Evolutionary conservation across 768 basidiomycete genomes (phyloP).

Genomic region (Macrolepiota dolichaula): DNA sequence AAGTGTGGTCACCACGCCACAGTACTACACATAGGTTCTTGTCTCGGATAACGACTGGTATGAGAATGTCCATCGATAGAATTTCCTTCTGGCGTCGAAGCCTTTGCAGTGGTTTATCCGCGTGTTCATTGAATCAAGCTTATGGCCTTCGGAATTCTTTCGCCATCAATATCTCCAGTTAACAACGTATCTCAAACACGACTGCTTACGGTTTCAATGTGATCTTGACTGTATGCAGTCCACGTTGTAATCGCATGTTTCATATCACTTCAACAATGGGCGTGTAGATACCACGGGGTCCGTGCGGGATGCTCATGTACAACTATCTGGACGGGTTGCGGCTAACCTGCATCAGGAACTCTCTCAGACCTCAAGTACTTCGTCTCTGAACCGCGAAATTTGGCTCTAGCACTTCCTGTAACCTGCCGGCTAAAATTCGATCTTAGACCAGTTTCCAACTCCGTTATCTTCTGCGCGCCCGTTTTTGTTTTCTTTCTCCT

Average conservation of each 20-base stretch:
- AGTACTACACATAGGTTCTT: too few species aligned
- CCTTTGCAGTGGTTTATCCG: neutral
- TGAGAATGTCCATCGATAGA: neutral
- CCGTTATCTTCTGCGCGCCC: neutral
- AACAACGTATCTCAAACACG: neutral
- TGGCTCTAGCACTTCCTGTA: too few species aligned
- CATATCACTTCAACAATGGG: neutral
- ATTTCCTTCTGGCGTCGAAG: neutral
- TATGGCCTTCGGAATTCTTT: neutral
- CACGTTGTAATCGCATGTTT: slow-evolving; percentile 3
- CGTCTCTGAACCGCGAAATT: neutral
- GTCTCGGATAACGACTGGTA: too few species aligned
- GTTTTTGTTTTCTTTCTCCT: neutral
- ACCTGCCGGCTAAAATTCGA: neutral
- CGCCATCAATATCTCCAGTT: neutral
- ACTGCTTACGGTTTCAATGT: neutral
- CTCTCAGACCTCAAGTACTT: neutral
- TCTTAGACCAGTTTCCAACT: neutral
- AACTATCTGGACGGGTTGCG: neutral
- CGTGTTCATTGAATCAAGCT: neutral
- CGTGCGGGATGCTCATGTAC: slow-evolving; percentile 6
- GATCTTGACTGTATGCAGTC: neutral
- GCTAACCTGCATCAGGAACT: neutral
- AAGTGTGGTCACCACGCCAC: too few species aligned
- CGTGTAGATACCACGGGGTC: slow-evolving; percentile 2